A percentile compares a stretch with the other conserved stretches of the same genome.
Evolutionary conservation across 2,329 filamentous ascomycete species (phyloP).

Genomic region (Periglandula ipomoeae): DNA sequence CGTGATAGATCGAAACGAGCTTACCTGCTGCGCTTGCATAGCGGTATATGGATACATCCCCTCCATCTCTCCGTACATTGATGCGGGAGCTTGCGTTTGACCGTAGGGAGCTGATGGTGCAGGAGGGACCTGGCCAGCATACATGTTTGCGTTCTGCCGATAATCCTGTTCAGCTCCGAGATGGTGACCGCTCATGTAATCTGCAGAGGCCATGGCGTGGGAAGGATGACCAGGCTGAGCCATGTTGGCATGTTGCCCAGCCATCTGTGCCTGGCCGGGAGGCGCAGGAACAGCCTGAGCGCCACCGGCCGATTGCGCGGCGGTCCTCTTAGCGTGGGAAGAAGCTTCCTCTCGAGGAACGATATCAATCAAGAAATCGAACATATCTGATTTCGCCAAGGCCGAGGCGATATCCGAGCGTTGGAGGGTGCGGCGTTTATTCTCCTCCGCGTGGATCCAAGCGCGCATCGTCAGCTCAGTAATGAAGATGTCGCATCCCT

Average conservation of each 20-base stretch:
- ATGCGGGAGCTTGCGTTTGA: conserved; percentile 56
- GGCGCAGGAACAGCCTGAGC: conserved; percentile 37
- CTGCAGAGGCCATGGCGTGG: conserved; percentile 48
- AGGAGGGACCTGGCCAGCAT: conserved; percentile 67
- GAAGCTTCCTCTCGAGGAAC: conserved; percentile 91
- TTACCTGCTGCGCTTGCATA: conserved; percentile 76
- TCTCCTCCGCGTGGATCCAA: conserved; percentile 99
- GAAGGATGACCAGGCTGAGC: conserved; percentile 46
- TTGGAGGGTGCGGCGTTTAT: conserved; percentile 92
- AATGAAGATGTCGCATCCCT: conserved; percentile 98
- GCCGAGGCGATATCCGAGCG: conserved; percentile 94
- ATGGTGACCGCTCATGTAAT: conserved; percentile 56
- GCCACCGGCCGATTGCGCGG: conserved; percentile 37
- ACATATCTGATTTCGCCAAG: conserved; percentile 97
- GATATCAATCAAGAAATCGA: conserved; percentile 98
- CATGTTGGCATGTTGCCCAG: conserved; percentile 40
- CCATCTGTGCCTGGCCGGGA: conserved; percentile 41
- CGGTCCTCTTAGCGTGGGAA: conserved; percentile 70
- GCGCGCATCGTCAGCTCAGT: conserved; percentile 98
- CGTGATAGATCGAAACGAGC: no score
- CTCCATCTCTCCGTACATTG: conserved; percentile 72
- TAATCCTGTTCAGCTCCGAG: conserved; percentile 69
- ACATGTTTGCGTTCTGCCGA: conserved; percentile 71
- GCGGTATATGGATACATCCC: conserved; percentile 77
- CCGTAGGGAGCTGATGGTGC: conserved; percentile 65